phyloP scores from a whole-genome alignment of 106 monocot species.

The Platanthera zijinensis region DNA sequence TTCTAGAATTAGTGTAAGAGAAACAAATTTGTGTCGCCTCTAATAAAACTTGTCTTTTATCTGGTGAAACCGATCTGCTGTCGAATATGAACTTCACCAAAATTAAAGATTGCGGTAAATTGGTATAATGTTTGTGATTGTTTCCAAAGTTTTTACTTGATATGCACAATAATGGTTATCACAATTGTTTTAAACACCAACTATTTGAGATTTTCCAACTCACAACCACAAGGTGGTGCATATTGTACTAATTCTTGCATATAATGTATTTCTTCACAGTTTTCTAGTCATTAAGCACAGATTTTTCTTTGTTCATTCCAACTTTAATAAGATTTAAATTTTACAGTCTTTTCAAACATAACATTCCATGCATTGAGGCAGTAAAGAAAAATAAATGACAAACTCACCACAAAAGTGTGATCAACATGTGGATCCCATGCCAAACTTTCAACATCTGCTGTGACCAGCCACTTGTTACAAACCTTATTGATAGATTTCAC shows the following conservation, averaged over 20 bases:
- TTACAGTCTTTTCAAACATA: neutral
- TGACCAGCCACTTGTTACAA: conserved; percentile 48
- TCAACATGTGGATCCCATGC: conserved; percentile 85
- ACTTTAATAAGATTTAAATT: neutral
- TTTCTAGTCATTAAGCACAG: neutral
- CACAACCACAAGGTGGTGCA: neutral
- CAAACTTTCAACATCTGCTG: conserved; percentile 81
- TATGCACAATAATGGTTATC: neutral
- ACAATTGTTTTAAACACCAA: neutral
- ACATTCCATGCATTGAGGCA: neutral
- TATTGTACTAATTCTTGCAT: neutral
- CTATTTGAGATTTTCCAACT: neutral
- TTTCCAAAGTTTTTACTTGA: too few species aligned
- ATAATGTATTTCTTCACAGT: neutral
- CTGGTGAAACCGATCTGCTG: too few species aligned
- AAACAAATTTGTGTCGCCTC: too few species aligned
- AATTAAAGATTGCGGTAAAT: too few species aligned
- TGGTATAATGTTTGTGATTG: too few species aligned
- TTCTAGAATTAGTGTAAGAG: too few species aligned
- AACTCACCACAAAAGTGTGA: conserved; percentile 64
- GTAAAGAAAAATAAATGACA: neutral
- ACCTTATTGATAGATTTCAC: conserved; percentile 32
- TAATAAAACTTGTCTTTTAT: too few species aligned
- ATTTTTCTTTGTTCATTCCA: neutral
- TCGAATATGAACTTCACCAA: too few species aligned